Conservation (phyloP, 805 yeast genomes). For the Kazachstania taianensis region DNA sequence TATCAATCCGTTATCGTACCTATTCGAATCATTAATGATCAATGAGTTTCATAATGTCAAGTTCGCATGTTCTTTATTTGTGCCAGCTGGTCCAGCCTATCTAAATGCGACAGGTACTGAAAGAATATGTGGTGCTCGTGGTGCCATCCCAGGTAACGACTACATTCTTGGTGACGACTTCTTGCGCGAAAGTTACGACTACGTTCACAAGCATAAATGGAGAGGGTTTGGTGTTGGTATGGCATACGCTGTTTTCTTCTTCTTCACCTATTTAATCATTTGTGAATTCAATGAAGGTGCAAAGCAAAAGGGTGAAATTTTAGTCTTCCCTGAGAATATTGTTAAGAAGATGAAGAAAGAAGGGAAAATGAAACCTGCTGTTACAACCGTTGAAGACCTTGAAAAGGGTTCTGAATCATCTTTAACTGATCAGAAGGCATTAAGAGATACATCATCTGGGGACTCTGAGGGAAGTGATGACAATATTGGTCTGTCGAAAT, state of each 20-base stretch:
- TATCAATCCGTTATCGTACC: conserved; percentile 47
- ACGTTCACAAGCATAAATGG: conserved; percentile 44
- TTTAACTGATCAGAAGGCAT: conserved; percentile 17
- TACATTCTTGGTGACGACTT: conserved; percentile 45
- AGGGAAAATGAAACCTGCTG: conserved; percentile 16
- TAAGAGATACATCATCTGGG: conserved; percentile 15
- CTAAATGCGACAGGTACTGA: conserved; percentile 25
- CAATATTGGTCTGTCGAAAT: conserved; percentile 22
- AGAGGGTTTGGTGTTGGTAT: conserved; percentile 54
- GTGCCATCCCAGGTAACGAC: conserved; percentile 42
- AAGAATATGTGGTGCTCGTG: conserved; percentile 47
- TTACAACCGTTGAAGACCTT: conserved; percentile 16
- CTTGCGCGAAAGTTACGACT: conserved; percentile 35
- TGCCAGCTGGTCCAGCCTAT: conserved; percentile 41
- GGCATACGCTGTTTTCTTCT: conserved; percentile 47
- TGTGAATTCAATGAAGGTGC: conserved; percentile 54
- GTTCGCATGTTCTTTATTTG: conserved; percentile 37
- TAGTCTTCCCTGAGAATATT: conserved; percentile 45
- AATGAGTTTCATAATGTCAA: conserved; percentile 44
- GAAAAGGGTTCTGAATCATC: conserved; percentile 13
- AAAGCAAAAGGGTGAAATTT: conserved; percentile 61
- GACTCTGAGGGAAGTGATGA: conserved; percentile 7
- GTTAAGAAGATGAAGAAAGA: conserved; percentile 39
- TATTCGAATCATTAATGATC: conserved; percentile 47
- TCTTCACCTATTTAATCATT: conserved; percentile 40